These are phyloP conservation scores for Trametes cubensis DNA, from an alignment of 768 basidiomycete species.

Conservation along the genomic window DNA sequence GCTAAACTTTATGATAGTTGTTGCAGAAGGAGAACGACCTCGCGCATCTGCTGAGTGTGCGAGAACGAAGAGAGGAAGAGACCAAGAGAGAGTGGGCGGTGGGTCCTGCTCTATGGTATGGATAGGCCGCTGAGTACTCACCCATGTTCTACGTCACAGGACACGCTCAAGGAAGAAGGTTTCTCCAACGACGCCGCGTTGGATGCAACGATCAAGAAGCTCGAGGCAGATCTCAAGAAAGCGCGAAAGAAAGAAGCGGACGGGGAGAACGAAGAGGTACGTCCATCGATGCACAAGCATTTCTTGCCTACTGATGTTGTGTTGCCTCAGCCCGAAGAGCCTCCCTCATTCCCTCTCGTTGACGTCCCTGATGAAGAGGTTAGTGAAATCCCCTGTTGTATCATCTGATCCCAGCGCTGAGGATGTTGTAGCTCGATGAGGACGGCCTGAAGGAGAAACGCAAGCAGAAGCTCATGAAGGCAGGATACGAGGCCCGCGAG, in stretches of 20 bases:
- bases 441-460: slow-evolving; percentile 93
- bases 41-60: slow-evolving; percentile 62
- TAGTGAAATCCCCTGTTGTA: slow-evolving; percentile 26
- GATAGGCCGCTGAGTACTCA: neutral
- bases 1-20: slow-evolving; percentile 46
- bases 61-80: slow-evolving; percentile 59
- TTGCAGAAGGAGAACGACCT: slow-evolving; percentile 77
- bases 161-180: slow-evolving; percentile 64
- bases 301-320: too few relatives aligned
- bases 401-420: neutral
- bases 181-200: slow-evolving; percentile 78
- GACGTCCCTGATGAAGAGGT: slow-evolving; percentile 90
- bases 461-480: slow-evolving; percentile 90
- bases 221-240: slow-evolving; percentile 76
- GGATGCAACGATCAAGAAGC: slow-evolving; percentile 83
- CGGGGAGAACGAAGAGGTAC: slow-evolving; percentile 62
- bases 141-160: slow-evolving; percentile 38
- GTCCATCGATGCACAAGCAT: slow-evolving; percentile 16
- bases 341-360: slow-evolving; percentile 83
- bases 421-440: slow-evolving; percentile 68
- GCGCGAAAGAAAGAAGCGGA: slow-evolving; percentile 77
- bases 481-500: slow-evolving; percentile 88
- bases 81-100: slow-evolving; percentile 80
- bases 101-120: slow-evolving; percentile 24
- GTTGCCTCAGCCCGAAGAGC: slow-evolving; percentile 59